phyloP scores from a whole-genome alignment of 805 yeast genomes.

The Vanderwaltozyma verrucispora region DNA sequence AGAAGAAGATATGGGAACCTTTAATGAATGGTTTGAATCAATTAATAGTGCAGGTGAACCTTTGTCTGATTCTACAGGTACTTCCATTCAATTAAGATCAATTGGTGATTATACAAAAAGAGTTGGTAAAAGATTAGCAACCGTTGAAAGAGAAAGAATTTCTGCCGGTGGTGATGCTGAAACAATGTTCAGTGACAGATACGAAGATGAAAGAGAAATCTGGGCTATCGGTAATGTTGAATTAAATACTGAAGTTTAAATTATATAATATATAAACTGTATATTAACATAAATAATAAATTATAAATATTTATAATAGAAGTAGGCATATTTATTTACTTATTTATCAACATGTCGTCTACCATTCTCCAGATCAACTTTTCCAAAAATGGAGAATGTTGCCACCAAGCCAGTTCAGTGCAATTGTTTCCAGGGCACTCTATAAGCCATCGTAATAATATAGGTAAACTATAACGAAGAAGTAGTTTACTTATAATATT shows the following conservation, averaged over 20 bases:
- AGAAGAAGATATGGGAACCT: slow-evolving; percentile 43
- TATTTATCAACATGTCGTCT: slow-evolving; percentile 10
- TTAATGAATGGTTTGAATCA: slow-evolving; percentile 53
- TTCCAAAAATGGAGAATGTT: slow-evolving; percentile 14
- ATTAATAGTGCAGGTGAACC: slow-evolving; percentile 28
- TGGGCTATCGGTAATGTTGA: slow-evolving; percentile 81
- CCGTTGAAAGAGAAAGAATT: slow-evolving; percentile 77
- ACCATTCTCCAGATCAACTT: slow-evolving; percentile 16
- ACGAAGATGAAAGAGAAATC: slow-evolving; percentile 77
- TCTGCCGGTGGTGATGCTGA: slow-evolving; percentile 87
- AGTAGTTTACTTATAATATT: slow-evolving; percentile 7
- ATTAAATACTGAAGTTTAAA: slow-evolving; percentile 20
- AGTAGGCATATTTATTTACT: too few species aligned
- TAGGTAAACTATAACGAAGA: slow-evolving; percentile 3
- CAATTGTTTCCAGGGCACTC: slow-evolving; percentile 11
- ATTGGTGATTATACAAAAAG: slow-evolving; percentile 82
- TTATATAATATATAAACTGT: background rate
- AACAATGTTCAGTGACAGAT: slow-evolving; percentile 70
- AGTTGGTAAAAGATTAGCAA: slow-evolving; percentile 79
- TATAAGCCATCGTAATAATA: slow-evolving; percentile 8
- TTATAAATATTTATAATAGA: too few species aligned
- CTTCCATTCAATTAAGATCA: slow-evolving; percentile 57
- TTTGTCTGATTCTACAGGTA: slow-evolving; percentile 31
- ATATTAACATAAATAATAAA: background rate
- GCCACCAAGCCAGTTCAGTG: slow-evolving; percentile 24